Percentiles rank a stretch among this genome's conserved stretches.
These are phyloP conservation scores for Sporopachydermia quercuum DNA, from an alignment of 805 yeast species.

Conservation along the genomic window DNA sequence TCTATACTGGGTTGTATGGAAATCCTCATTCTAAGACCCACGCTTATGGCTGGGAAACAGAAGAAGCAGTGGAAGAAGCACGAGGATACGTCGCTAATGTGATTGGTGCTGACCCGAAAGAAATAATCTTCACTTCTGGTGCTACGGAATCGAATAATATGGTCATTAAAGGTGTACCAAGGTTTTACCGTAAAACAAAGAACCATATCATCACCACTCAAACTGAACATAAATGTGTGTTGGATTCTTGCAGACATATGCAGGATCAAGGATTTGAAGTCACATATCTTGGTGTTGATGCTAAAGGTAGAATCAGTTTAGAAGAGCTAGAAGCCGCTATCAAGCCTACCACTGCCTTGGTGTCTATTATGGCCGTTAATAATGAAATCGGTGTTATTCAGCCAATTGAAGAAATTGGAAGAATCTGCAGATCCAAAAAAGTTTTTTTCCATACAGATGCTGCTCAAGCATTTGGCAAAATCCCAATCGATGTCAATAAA, in stretches of 20 bases:
- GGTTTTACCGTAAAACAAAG: slow-evolving; percentile 81
- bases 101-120: slow-evolving; percentile 90
- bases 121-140: slow-evolving; percentile 91
- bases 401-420: slow-evolving; percentile 89
- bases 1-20: slow-evolving; percentile 87
- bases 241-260: slow-evolving; percentile 87
- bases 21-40: slow-evolving; percentile 97
- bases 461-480: slow-evolving; percentile 94
- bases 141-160: slow-evolving; percentile 96
- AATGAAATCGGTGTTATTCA: slow-evolving; percentile 97
- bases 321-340: slow-evolving; percentile 71
- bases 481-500: slow-evolving; percentile 83
- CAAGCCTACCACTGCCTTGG: slow-evolving; percentile 80
- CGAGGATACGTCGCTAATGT: slow-evolving; percentile 69
- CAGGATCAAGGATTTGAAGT: slow-evolving; percentile 96
- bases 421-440: slow-evolving; percentile 70
- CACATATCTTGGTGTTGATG: slow-evolving; percentile 74
- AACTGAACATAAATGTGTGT: slow-evolving; percentile 97
- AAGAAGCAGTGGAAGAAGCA: slow-evolving; percentile 77
- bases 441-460: slow-evolving; percentile 95
- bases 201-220: slow-evolving; percentile 90
- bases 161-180: slow-evolving; percentile 89
- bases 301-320: slow-evolving; percentile 66
- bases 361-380: slow-evolving; percentile 93
- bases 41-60: slow-evolving; percentile 98